Conservation (phyloP, 495 filamentous ascomycete species). For the Penicillium arizonense region DNA sequence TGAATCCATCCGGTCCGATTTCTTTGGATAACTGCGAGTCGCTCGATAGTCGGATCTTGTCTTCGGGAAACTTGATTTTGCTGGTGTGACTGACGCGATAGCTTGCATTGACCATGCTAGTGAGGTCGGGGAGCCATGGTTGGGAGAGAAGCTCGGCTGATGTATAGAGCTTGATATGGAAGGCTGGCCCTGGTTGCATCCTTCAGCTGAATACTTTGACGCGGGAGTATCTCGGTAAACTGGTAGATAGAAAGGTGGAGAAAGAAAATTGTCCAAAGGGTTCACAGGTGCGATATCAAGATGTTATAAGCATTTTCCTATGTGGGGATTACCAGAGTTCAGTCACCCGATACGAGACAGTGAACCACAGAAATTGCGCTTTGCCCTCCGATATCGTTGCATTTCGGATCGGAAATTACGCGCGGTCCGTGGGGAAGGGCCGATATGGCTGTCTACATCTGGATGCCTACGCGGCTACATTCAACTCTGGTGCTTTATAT, state of each 20-base stretch:
- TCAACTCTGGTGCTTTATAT: too few relatives aligned
- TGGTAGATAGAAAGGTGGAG: too few relatives aligned
- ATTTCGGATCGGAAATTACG: too few relatives aligned
- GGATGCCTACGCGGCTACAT: too few relatives aligned
- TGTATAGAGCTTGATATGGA: constrained; percentile 9
- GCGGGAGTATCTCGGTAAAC: too few relatives aligned
- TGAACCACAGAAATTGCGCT: constrained; percentile 3
- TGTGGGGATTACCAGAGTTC: not conserved
- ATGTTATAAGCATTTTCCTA: too few relatives aligned
- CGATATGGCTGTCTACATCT: too few relatives aligned
- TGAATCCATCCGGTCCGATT: constrained; percentile 6
- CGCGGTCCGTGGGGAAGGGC: too few relatives aligned
- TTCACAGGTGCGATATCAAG: not conserved
- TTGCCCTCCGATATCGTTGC: not conserved
- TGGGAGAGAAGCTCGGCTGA: constrained; percentile 9
- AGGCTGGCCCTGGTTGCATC: constrained; percentile 2
- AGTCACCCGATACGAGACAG: not conserved
- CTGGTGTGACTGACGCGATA: constrained; percentile 12
- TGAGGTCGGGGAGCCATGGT: constrained; percentile 11
- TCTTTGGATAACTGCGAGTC: constrained; percentile 9
- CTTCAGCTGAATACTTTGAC: too few relatives aligned
- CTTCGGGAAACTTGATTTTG: constrained; percentile 2
- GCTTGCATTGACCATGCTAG: constrained; percentile 13
- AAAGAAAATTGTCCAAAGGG: not conserved
- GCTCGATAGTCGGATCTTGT: constrained; percentile 5